These are phyloP conservation scores for Hemisphaericaspora xylofermentans DNA, from an alignment of 1,139 yeast genomes.

Conservation along the genomic window DNA sequence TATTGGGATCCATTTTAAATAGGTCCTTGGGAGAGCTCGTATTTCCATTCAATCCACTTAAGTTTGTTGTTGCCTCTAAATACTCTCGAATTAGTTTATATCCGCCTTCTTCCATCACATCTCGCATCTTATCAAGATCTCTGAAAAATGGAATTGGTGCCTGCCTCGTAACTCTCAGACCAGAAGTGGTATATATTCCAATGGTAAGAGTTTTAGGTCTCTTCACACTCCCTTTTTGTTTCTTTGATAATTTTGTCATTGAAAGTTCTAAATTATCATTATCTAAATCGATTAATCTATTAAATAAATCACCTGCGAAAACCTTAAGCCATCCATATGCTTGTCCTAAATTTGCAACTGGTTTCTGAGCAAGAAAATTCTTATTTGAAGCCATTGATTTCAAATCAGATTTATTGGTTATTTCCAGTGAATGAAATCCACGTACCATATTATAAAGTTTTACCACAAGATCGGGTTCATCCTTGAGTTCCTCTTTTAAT, in stretches of 20 bases:
- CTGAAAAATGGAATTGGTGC: constrained; percentile 39
- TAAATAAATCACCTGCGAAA: constrained; percentile 74
- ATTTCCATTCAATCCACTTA: constrained; percentile 31
- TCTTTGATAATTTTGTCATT: constrained; percentile 22
- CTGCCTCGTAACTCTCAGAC: constrained; percentile 44
- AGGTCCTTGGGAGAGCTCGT: constrained; percentile 39
- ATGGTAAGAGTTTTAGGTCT: constrained; percentile 56
- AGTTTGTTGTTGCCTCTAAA: constrained; percentile 24
- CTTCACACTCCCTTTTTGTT: constrained; percentile 28
- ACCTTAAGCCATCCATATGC: constrained; percentile 80
- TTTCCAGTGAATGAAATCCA: constrained; percentile 56
- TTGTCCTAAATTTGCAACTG: constrained; percentile 56
- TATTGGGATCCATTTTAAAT: constrained; percentile 16
- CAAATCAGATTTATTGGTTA: constrained; percentile 59
- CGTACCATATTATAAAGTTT: constrained; percentile 60
- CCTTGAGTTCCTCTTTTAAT: constrained; percentile 30
- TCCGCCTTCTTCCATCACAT: constrained; percentile 27
- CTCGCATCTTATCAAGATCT: constrained; percentile 40
- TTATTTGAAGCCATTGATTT: constrained; percentile 90
- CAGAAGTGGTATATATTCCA: constrained; percentile 23
- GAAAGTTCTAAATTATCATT: constrained; percentile 55
- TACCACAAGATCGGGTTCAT: constrained; percentile 46
- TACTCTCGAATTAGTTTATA: constrained; percentile 33
- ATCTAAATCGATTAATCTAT: constrained; percentile 70
- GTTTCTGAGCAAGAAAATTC: constrained; percentile 58